Base-by-base conservation (phyloP, 805 yeast genomes). In the Metschnikowia similis region DNA sequence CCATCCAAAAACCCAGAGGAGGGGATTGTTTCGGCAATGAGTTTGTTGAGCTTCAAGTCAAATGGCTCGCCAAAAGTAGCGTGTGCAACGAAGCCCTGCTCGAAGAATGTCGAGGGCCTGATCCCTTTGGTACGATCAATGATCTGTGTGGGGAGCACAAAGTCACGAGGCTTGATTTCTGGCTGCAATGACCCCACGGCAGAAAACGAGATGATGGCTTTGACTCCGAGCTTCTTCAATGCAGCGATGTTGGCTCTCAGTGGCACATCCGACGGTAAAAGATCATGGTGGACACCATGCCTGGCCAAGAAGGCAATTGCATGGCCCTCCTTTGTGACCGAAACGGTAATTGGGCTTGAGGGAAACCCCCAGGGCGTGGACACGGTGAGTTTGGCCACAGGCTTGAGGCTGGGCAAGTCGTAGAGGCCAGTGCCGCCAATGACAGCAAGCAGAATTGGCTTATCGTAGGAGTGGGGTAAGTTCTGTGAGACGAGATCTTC, bases 381-480 rank as follows among this genome's bases (percentile, higher is more conserved):
- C 51, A 90, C 70, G 13, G 89, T 82, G 38, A 94, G 71, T 58
- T 85, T 75, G 13, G 97, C 96, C 41, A 92, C 96, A 3, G 96
- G 95, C 43, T 84, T 79, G 49, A 94, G 75, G 50, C 88, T 83
- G 37, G 85, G 88, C 50, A 94, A 75, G 51, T 88, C 87, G 74
- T 94, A 94, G 30, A 94, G 79, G n/a, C 99, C 99, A 4, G 99
- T 94, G 37, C 99, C 99, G 37, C 99, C 99, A 66, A 94, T 94
- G 58, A 94, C 82, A 34, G 96, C 98, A 39, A 94, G 76, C 36
- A 81, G 77, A 27, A 94, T 87, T 32, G 87, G 84, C 59, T 83
- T 87, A 49, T 69, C 64, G 70, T 79, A 84, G 31, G 71, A 69
- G 51, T 77, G 75, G 38, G 88, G 86, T 52, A 77, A 69, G 21